Evolutionary conservation across 345 rosid species (phyloP), one percentile per base, ranked within the genome.

Genomic region (Salix viminalis): DNA sequence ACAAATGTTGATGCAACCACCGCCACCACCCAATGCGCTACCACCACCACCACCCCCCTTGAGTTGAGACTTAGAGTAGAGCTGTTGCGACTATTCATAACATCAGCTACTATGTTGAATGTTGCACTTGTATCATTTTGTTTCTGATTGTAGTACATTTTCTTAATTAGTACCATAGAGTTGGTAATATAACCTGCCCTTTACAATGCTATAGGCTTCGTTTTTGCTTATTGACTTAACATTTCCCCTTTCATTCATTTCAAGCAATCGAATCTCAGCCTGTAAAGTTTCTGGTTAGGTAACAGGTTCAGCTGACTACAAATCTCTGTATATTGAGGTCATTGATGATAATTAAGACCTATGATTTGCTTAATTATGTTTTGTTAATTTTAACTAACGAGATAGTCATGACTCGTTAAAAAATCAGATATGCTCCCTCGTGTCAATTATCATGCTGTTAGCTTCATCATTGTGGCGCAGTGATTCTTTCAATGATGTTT

Each of bases 1-100:
- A n/a, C 93, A 89, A 28, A 86, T 79, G 89, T 80, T 86, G 78
- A 94, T 92, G 97, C 91, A 87, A 37, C 94, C 90, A 1, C 92
- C 86, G 14, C 91, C 88, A 7, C 87, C 84, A 52, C 79, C 68
- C 65, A 79, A 75, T 54, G 50, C 36, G 2, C 73, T n/a, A 6
- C 80, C 89, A n/a, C 81, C 77, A 12, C 80, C 75, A 2, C 81
- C 72, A 12, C 81, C 73, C 19, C 48, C 72, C 6, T 23, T 60
- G n/a, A 62, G 81, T 79, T 73, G 81, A 66, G 76, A 54, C 58
- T 32, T 23, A 15, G 23, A 48, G 15, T 23, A 15, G 23, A 48
- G 15, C 60, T 4, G 28, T 1, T 44, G 50, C 26, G 48, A 42
- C 68, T 61, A 44, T 61, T 32, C 7, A 21, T 60, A 52, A 67